Percentiles rank a stretch among this genome's conserved stretches.
These are phyloP conservation scores for Keithomyces neogunnii DNA, from an alignment of 2,329 filamentous ascomycete genomes.

Conservation along the genomic window DNA sequence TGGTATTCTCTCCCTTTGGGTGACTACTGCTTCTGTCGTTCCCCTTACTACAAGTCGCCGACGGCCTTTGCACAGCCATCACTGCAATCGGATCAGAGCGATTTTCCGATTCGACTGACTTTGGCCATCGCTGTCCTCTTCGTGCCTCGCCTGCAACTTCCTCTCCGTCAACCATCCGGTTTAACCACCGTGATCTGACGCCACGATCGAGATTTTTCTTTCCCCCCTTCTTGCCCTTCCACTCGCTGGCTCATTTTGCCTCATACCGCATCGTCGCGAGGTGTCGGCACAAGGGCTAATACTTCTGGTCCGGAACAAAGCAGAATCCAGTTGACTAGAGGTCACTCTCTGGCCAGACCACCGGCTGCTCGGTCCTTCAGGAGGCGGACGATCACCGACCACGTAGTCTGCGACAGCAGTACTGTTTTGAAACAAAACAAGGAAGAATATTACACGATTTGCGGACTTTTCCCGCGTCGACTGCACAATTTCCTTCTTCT, in stretches of 20 bases:
- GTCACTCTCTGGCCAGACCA: not conserved
- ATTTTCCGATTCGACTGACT: not conserved
- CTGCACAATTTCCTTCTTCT: not conserved
- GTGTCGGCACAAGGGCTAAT: not conserved
- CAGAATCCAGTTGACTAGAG: not conserved
- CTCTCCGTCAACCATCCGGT: not conserved
- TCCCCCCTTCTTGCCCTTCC: not conserved
- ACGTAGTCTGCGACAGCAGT: not conserved
- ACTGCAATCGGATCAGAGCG: slow-evolving; percentile 3
- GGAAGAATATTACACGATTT: not conserved
- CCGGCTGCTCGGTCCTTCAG: not conserved
- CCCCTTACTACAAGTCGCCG: slow-evolving; percentile 1
- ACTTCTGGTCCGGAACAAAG: not conserved
- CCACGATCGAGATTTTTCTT: not conserved
- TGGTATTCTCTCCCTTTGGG: not conserved
- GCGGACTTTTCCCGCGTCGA: not conserved
- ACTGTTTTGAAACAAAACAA: not conserved
- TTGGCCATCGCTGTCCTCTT: not conserved
- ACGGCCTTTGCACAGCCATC: not conserved
- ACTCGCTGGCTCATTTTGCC: not conserved
- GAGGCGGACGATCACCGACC: slow-evolving; percentile 1
- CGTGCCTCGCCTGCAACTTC: not conserved
- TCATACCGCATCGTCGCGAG: not conserved
- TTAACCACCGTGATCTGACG: not conserved
- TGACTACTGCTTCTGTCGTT: not conserved